phyloP scores from a whole-genome alignment of 495 filamentous ascomycete genomes.

The Trichocladium antarcticum region DNA sequence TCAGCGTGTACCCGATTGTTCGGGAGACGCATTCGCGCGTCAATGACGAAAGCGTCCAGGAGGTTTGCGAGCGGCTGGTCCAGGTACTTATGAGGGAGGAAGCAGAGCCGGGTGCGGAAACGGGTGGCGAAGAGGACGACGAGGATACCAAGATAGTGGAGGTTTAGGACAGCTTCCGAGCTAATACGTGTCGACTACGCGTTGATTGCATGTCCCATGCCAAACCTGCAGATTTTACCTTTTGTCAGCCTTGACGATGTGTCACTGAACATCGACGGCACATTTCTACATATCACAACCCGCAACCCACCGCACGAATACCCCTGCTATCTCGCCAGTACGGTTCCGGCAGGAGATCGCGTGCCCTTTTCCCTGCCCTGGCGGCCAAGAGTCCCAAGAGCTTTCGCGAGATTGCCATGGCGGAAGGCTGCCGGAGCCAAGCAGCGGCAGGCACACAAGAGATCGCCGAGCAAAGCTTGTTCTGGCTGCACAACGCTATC shows the following conservation, averaged over 20 bases:
- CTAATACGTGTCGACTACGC: not conserved
- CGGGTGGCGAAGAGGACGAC: constrained; percentile 40
- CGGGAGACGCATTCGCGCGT: constrained; percentile 73
- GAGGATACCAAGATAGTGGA: constrained; percentile 37
- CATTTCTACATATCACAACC: not conserved
- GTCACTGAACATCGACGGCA: not conserved
- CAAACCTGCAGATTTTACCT: not conserved
- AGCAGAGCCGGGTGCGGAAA: constrained; percentile 44
- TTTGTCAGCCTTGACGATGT: not conserved
- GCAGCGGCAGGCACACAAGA: not conserved
- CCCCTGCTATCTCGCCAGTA: not conserved
- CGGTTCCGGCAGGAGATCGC: constrained; percentile 2
- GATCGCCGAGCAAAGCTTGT: not conserved
- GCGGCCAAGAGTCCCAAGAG: constrained; percentile 11
- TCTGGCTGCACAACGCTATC: not conserved
- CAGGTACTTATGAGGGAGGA: constrained; percentile 88
- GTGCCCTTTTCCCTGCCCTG: constrained; percentile 2
- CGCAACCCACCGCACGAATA: not conserved
- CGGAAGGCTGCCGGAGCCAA: constrained; percentile 2
- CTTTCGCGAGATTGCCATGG: not conserved
- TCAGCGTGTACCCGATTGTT: constrained; percentile 83
- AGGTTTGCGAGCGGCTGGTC: constrained; percentile 80
- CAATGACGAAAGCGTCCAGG: constrained; percentile 68
- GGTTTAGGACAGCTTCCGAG: constrained; percentile 26
- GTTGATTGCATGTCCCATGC: not conserved